Evolutionary conservation across 805 yeast species (phyloP), one percentile per base, ranked within the genome.

Genomic region (Hemisphaericaspora nanyangensis): DNA sequence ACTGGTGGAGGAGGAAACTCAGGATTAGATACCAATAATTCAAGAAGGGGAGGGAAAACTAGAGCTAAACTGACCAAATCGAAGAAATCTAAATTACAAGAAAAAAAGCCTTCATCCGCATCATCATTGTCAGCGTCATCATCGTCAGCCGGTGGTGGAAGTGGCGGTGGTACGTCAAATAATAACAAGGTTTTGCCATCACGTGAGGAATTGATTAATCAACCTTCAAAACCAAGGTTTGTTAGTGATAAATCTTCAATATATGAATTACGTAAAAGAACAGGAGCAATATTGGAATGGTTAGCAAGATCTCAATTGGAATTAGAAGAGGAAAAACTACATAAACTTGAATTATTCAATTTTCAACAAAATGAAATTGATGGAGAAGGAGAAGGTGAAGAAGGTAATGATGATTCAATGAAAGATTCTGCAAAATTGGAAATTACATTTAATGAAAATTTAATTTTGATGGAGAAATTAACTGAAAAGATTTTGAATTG

Each of bases 241-340:
- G 97, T 96, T 6, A 82, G 82, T 42, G 80, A 80, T 16, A 76
- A 87, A 39, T 77, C 85, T 3, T 76, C 89, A 3, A 60, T 90
- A 44, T 75, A 77, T 49, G 99, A 91, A 58, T 83, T 91, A 86
- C 76, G 89, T 40, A 80, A 87, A 53, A 74, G 99, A 43, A 85
- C 89, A 2, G 83, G 87, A 2, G 95, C 96, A 1, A 91, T 91
- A 16, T 65, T 91, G 50, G 98, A 93, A 61, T 93, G 90, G 72
- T 76, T 91, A 18, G 87, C 90, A 10, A 72, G 95, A 38, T 85
- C 95, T 1, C 96, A 89, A 58, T 61, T 82, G 45, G 98, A 91
- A 54, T 64, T 91, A 44, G 81, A 82, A 34, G 77, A 76, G 37
- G 96, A 89, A 50, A 82, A 81, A 48, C 64, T 72, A n/a, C 76